Base-by-base conservation (phyloP, 2,329 filamentous ascomycete species). In the Trichoderma arundinaceum region DNA sequence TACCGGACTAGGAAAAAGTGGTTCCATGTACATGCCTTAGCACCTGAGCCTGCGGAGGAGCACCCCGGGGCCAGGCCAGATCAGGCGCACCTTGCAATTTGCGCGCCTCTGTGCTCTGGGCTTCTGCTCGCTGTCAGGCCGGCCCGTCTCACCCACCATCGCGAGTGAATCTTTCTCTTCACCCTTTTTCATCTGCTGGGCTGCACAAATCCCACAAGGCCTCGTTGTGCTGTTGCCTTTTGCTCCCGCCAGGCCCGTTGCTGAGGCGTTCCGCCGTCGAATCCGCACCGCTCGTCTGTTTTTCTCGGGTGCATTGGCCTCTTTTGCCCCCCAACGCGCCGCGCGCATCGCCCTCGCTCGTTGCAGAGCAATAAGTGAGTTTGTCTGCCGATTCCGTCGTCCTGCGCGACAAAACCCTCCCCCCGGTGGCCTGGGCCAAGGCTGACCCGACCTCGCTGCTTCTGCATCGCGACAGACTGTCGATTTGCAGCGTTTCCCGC, bases 401-500 rank as follows among this genome's bases (percentile, higher is more conserved):
- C 22, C 22, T 62, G 51, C 64, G 59, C 64, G 61, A 28, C 22
- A 28, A 10, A 38, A 44, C 48, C 15, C 59, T 48, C 10, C 35
- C 13, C 49, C 52, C n/a, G 19, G 15, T 15, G 17, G 32, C 43
- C 35, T 38, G 52, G 52, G 52, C 48, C 28, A 8, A 60, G 63
- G 53, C 64, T 62, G 49, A 56, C 10, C 32, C 33, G 35, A 33
- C 35, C 15, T 59, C 22, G 32, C 60, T 46, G 39, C 56, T 17
- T 48, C 52, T 53, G 22, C 43, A 38, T 39, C 56, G 38, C 52
- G 38, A 44, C 49, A 43, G 17, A 54, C 28, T 12, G 17, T 28
- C 22, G 22, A 28, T 46, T 15, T 44, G 17, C 17, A 54, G 49
- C 22, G 4, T 28, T 67, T 68, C 64, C 70, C 70, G 72, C 66